A percentile compares a stretch with the other conserved stretches of the same genome.
These are phyloP conservation scores for Whalleya microplaca DNA, from an alignment of 2,329 filamentous ascomycete genomes.

Conservation along the genomic window DNA sequence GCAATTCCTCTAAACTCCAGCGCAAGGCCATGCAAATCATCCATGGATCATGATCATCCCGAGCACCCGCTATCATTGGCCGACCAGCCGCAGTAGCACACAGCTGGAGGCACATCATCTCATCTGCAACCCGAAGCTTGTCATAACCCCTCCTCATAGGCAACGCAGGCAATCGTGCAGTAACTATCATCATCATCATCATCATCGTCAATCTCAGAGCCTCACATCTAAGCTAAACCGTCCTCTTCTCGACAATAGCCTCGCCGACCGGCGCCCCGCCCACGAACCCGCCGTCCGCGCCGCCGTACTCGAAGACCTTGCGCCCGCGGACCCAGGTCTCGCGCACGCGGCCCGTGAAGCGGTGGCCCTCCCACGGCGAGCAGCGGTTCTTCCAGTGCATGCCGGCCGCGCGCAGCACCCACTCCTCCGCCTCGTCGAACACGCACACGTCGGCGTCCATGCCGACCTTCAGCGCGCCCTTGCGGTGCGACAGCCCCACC, in stretches of 20 bases:
- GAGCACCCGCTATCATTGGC: background rate
- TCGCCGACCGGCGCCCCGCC: constrained; percentile 51
- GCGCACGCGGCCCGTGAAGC: constrained; percentile 74
- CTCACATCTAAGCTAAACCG: too few species aligned
- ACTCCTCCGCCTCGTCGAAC: constrained; percentile 83
- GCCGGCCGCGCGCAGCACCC: constrained; percentile 72
- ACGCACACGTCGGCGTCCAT: constrained; percentile 91
- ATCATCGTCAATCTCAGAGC: background rate
- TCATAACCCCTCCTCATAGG: background rate
- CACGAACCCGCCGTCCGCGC: constrained; percentile 54
- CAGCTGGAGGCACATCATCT: background rate
- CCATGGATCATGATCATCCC: background rate
- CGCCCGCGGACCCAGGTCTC: constrained; percentile 85
- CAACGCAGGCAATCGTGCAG: background rate
- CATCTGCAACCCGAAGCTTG: background rate
- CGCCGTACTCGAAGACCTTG: constrained; percentile 73
- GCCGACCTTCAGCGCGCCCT: constrained; percentile 80
- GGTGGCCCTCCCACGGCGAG: constrained; percentile 84
- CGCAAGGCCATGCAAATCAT: background rate
- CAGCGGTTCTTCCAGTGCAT: constrained; percentile 97
- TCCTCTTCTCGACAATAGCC: constrained; percentile 64
- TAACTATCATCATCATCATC: background rate
- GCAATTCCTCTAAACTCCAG: background rate
- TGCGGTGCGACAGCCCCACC: constrained; percentile 79
- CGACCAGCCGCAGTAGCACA: too few species aligned